phyloP scores from a whole-genome alignment of 345 rosid genomes.

The Arabidopsis suecica region DNA sequence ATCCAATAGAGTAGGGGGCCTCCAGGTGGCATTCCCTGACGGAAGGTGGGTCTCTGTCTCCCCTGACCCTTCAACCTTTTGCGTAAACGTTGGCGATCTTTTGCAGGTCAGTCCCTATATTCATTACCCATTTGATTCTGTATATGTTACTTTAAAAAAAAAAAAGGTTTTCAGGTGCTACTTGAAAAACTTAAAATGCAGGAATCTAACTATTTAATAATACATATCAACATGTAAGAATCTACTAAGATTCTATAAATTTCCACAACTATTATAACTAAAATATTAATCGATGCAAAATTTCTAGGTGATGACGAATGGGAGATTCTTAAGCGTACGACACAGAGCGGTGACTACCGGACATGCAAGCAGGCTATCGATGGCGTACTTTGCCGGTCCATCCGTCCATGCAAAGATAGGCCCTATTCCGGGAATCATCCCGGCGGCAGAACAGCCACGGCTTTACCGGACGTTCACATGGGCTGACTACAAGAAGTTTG shows the following conservation, averaged over 20 bases:
- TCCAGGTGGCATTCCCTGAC: slow-evolving; percentile 59
- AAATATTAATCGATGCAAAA: not conserved
- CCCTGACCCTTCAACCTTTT: slow-evolving; percentile 73
- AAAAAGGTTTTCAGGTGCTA: not conserved
- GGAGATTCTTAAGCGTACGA: slow-evolving; percentile 77
- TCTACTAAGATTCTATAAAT: not conserved
- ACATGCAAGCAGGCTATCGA: slow-evolving; percentile 59
- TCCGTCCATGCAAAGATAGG: slow-evolving; percentile 54
- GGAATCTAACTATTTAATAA: not conserved
- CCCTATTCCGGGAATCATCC: slow-evolving; percentile 49
- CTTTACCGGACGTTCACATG: slow-evolving; percentile 81
- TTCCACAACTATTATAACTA: not conserved
- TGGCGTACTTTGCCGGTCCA: slow-evolving; percentile 79
- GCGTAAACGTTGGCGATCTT: slow-evolving; percentile 74
- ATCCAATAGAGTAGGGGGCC: slow-evolving; percentile 84
- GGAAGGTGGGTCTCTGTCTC: slow-evolving; percentile 79
- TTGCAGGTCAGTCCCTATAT: slow-evolving; percentile 61
- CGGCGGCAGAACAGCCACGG: slow-evolving; percentile 19
- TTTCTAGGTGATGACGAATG: slow-evolving; percentile 71
- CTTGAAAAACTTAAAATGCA: not conserved
- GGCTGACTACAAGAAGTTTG: slow-evolving; percentile 72
- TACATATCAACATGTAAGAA: not conserved
- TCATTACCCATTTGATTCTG: not conserved
- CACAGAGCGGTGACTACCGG: slow-evolving; percentile 67
- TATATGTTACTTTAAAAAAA: not conserved